Percentiles rank a stretch among this genome's conserved stretches.
Conservation (phyloP, 192 early-diverging fungal genomes). For the Linnemannia hyalina region DNA sequence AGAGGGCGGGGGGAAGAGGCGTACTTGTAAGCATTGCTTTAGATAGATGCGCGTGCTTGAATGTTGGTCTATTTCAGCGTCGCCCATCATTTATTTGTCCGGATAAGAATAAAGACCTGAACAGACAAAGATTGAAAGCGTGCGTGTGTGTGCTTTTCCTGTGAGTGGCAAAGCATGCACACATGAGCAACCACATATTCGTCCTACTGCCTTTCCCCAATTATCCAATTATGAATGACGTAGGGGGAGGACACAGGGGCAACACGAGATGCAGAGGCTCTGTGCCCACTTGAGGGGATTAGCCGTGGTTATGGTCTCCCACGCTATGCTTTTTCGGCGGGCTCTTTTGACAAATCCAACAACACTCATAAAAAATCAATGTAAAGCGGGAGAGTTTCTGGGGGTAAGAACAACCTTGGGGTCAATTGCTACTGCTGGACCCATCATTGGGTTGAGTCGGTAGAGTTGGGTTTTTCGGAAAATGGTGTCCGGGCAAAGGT, state of each 20-base stretch:
- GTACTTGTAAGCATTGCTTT: too few species aligned
- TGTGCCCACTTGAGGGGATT: conserved; percentile 11
- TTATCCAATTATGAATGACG: background rate
- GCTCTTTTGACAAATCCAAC: background rate
- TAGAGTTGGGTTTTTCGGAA: background rate
- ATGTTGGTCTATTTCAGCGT: too few species aligned
- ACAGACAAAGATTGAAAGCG: too few species aligned
- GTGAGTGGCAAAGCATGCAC: background rate
- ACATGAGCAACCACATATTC: background rate
- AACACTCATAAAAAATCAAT: background rate
- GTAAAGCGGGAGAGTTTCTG: background rate
- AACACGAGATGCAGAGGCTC: background rate
- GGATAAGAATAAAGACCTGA: too few species aligned
- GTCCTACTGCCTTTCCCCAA: too few species aligned
- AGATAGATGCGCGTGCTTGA: too few species aligned
- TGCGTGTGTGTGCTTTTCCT: too few species aligned
- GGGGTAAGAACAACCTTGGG: background rate
- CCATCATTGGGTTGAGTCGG: background rate
- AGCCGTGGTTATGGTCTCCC: background rate
- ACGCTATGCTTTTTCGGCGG: background rate
- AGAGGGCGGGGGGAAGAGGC: too few species aligned
- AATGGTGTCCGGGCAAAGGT: background rate
- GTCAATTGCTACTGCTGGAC: background rate
- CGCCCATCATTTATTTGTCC: too few species aligned
- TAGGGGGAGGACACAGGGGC: background rate